Evolutionary conservation across 768 basidiomycete species (phyloP).

Genomic region (Tylopilus rubrobrunneus): DNA sequence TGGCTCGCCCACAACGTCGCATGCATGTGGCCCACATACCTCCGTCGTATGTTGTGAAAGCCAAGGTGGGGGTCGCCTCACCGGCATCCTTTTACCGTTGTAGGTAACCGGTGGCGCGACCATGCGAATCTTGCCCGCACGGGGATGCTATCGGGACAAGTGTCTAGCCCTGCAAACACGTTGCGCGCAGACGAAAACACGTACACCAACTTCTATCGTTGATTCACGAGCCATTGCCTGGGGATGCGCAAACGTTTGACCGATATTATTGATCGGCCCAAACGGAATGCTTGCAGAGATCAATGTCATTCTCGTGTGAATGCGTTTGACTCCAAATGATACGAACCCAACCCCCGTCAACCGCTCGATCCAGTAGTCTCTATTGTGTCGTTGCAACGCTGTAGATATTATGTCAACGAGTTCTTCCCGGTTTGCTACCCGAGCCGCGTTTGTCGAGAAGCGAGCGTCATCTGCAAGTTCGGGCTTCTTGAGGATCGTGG

Average conservation of each 20-base stretch:
- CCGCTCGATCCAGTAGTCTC: constrained; percentile 70
- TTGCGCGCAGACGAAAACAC: constrained; percentile 33
- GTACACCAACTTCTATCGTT: constrained; percentile 74
- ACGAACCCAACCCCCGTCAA: constrained; percentile 78
- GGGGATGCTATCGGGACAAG: constrained; percentile 51
- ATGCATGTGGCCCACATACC: constrained; percentile 36
- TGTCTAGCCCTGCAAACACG: constrained; percentile 11
- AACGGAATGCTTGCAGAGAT: constrained; percentile 59
- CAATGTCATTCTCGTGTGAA: constrained; percentile 8
- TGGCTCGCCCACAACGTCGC: background rate
- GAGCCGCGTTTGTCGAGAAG: constrained; percentile 69
- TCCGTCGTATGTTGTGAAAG: constrained; percentile 80
- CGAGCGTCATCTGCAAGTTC: constrained; percentile 55
- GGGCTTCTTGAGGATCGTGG: constrained; percentile 58
- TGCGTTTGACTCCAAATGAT: constrained; percentile 1
- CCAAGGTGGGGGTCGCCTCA: constrained; percentile 80
- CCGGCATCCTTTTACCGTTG: constrained; percentile 73
- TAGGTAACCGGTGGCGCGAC: constrained; percentile 80
- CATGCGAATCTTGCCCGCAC: constrained; percentile 73
- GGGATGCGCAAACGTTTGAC: constrained; percentile 87
- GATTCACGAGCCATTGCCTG: constrained; percentile 74
- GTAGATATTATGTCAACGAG: constrained; percentile 67
- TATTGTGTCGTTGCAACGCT: constrained; percentile 50
- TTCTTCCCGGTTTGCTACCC: constrained; percentile 72
- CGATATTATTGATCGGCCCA: constrained; percentile 90